A percentile compares a stretch with the other conserved stretches of the same genome.
Conservation (phyloP, 805 yeast species). For the Yarrowia sp. region DNA sequence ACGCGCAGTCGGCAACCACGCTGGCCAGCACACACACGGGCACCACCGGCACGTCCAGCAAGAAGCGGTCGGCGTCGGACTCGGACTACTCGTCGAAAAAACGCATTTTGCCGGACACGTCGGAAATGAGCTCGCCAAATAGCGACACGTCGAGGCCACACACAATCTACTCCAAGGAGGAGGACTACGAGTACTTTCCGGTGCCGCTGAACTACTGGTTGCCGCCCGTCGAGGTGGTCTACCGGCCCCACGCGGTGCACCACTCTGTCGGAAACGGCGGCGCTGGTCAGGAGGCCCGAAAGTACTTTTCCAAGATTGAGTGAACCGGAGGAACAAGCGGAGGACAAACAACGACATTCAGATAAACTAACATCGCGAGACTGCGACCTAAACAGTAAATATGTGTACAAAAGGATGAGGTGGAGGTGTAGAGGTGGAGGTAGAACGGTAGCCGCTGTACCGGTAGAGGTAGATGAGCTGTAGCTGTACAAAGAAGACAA, state of each 20-base stretch:
- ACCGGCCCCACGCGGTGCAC: conserved; percentile 63
- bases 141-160: conserved; percentile 14
- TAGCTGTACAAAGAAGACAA: too few relatives aligned
- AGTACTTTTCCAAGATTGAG: conserved; percentile 32
- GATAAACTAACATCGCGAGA: conserved; percentile 36
- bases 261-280: conserved; percentile 47
- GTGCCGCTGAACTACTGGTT: conserved; percentile 59
- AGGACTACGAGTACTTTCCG: conserved; percentile 58
- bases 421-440: neutral
- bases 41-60: neutral
- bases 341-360: neutral
- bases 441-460: too few relatives aligned
- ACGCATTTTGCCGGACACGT: conserved; percentile 7
- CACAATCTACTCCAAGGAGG: conserved; percentile 40
- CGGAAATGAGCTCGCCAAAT: conserved; percentile 16
- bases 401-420: conserved; percentile 7
- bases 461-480: neutral
- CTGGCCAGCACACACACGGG: neutral
- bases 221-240: conserved; percentile 63
- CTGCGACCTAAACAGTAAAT: conserved; percentile 28
- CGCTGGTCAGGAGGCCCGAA: conserved; percentile 17
- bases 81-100: conserved; percentile 30
- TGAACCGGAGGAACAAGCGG: conserved; percentile 38
- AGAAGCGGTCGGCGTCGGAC: conserved; percentile 22
- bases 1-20: neutral